Conservation (phyloP, 192 early-diverging fungal species). For the Lunasporangiospora selenospora region DNA sequence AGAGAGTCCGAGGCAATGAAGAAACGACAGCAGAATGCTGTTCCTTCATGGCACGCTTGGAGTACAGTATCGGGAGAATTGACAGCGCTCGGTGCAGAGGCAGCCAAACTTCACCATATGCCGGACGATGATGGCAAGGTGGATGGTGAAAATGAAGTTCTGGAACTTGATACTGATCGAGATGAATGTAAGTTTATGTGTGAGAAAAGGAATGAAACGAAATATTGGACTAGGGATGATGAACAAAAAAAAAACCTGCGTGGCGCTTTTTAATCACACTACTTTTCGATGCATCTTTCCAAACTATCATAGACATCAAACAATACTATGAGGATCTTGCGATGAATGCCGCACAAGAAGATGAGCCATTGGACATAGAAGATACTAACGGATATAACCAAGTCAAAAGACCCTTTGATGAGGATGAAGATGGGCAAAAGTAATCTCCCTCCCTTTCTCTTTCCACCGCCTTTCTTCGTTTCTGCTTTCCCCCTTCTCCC, state of each 20-base stretch:
- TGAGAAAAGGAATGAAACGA: neutral
- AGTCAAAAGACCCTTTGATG: conserved; percentile 30
- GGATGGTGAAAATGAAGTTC: conserved; percentile 40
- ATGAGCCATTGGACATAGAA: conserved; percentile 9
- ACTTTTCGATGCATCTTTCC: neutral
- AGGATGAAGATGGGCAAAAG: conserved; percentile 6
- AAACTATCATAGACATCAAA: conserved; percentile 19
- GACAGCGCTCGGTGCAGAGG: conserved; percentile 43
- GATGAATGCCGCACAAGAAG: neutral
- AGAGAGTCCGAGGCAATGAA: conserved; percentile 69
- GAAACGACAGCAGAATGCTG: conserved; percentile 75
- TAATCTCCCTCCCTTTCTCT: neutral
- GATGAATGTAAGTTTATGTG: conserved; percentile 55
- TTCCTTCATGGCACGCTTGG: conserved; percentile 82
- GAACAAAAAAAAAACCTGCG: too few species aligned
- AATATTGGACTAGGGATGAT: neutral
- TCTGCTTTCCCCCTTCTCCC: too few species aligned
- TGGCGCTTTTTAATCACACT: neutral
- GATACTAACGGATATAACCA: conserved; percentile 2
- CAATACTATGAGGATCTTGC: conserved; percentile 41
- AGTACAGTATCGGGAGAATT: conserved; percentile 71
- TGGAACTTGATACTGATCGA: conserved; percentile 46
- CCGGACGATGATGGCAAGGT: conserved; percentile 49
- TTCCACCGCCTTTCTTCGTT: too few species aligned
- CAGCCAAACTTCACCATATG: conserved; percentile 36